Percentiles rank a stretch among this genome's conserved stretches.
phyloP scores from a whole-genome alignment of 169 alveolate genomes.

The Eimeria acervulina region DNA sequence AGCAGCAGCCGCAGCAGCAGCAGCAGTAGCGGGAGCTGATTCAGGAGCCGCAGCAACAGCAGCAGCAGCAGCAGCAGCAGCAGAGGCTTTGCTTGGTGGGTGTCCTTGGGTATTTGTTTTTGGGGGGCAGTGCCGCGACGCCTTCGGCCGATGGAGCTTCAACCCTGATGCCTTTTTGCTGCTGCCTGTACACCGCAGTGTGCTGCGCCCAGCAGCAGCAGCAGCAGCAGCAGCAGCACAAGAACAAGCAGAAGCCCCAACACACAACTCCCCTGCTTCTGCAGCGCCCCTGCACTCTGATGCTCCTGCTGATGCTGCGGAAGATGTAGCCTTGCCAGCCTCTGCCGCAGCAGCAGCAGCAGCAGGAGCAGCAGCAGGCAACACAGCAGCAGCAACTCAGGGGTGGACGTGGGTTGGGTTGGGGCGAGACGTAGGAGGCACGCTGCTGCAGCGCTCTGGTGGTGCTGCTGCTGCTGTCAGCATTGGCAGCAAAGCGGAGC shows the following conservation, averaged over 20 bases:
- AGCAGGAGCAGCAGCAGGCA: no score
- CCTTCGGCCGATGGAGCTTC: constrained; percentile 43
- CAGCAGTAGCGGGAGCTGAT: neutral
- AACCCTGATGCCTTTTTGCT: neutral
- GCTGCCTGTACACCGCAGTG: constrained; percentile 40
- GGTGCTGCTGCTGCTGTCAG: constrained; percentile 54
- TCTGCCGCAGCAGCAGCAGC: constrained; percentile 1
- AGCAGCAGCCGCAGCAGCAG: constrained; percentile 45
- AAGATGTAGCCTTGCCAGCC: no score
- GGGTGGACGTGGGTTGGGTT: constrained; percentile 21
- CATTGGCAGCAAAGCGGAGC: constrained; percentile 22
- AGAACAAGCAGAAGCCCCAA: neutral
- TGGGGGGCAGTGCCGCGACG: constrained; percentile 48
- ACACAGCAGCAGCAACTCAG: neutral
- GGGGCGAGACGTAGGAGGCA: neutral
- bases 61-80: constrained; percentile 18
- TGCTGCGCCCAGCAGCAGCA: constrained; percentile 23
- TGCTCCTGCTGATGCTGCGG: neutral
- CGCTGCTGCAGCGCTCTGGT: constrained; percentile 8
- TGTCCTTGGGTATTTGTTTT: constrained; percentile 24
- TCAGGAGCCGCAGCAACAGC: constrained; percentile 15
- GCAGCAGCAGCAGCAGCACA: constrained; percentile 38
- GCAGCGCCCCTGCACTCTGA: neutral
- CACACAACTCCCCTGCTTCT: neutral
- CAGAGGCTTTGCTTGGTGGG: neutral